A percentile compares a stretch with the other conserved stretches of the same genome.
Evolutionary conservation across 106 monocot species (phyloP).

Genomic region (Phalaenopsis equestris): DNA sequence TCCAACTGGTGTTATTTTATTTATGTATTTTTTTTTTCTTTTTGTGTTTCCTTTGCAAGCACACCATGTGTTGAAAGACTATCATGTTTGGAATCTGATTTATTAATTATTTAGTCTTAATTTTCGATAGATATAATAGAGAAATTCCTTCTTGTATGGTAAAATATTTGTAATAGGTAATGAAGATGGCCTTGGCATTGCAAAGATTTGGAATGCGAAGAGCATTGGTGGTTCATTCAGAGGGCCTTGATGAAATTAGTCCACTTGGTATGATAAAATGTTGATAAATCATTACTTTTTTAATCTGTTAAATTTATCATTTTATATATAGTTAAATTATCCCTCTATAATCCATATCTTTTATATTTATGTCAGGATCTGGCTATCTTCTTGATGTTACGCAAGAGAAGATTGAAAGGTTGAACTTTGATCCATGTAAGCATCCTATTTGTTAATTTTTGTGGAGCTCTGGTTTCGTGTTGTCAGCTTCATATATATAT

Average conservation of each 20-base stretch:
- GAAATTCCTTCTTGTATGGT: neutral
- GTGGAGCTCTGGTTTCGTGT: neutral
- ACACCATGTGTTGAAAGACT: neutral
- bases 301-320: neutral
- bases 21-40: neutral
- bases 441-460: constrained; percentile 4
- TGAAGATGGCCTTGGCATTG: constrained; percentile 83
- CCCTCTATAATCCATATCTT: neutral
- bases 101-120: neutral
- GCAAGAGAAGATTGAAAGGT: constrained; percentile 47
- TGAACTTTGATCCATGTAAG: constrained; percentile 78
- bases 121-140: neutral
- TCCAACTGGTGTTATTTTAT: neutral
- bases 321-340: neutral
- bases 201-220: constrained; percentile 92
- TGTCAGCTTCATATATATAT: neutral
- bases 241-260: constrained; percentile 97
- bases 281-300: neutral
- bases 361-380: constrained; percentile 39
- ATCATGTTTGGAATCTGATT: neutral
- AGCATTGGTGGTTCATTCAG: constrained; percentile 88
- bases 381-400: constrained; percentile 92
- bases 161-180: constrained; percentile 37
- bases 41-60: neutral
- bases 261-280: constrained; percentile 66